These are phyloP conservation scores for Ophiostoma novo-ulmi DNA, from an alignment of 2,329 filamentous ascomycete genomes.

Conservation along the genomic window DNA sequence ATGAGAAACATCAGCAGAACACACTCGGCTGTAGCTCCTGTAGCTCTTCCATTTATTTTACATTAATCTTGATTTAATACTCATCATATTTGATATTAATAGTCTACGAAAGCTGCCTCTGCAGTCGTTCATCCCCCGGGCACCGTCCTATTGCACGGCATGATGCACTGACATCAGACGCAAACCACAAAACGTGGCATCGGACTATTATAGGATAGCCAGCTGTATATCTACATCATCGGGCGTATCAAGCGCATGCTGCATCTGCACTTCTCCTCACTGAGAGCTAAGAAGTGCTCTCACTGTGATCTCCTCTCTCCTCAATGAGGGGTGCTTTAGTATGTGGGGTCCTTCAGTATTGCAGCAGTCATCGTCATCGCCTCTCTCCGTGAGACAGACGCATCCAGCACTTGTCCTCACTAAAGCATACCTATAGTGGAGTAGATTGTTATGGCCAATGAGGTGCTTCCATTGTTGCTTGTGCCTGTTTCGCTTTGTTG, in stretches of 20 bases:
- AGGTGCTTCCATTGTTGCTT: neutral
- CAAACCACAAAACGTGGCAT: neutral
- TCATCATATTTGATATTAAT: neutral
- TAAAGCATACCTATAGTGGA: neutral
- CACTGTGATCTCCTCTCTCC: neutral
- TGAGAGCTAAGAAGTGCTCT: too few species aligned
- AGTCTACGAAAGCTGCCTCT: neutral
- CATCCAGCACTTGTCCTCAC: neutral
- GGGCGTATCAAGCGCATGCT: neutral
- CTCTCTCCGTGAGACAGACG: neutral
- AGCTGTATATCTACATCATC: too few species aligned
- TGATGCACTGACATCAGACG: neutral
- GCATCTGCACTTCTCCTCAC: neutral
- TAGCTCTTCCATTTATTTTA: neutral
- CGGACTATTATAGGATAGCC: neutral
- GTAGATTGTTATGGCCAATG: neutral
- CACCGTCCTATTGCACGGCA: neutral
- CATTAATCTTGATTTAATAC: neutral
- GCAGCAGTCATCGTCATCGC: slow-evolving; percentile 3
- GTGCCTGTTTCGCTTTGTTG: slow-evolving; percentile 11
- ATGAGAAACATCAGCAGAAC: neutral
- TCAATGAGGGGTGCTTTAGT: neutral
- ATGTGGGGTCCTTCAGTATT: neutral
- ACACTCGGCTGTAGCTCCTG: neutral
- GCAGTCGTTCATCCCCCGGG: too few species aligned